Base-by-base conservation (phyloP, 768 basidiomycete species). In the Hygrophorus russula region DNA sequence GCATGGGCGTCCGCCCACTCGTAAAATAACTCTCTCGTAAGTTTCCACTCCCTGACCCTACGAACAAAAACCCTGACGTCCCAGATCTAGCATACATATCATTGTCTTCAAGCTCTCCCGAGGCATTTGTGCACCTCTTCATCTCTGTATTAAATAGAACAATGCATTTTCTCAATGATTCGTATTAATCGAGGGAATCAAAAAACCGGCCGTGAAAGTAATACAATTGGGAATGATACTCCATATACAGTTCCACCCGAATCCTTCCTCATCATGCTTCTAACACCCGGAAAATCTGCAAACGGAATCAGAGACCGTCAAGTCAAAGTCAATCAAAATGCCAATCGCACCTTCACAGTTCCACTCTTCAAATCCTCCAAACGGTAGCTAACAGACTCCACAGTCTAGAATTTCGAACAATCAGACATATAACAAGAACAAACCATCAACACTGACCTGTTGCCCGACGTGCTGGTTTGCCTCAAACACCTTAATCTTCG, bases 291-390 rank as follows among this genome's bases (percentile, higher is more conserved):
- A 39, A 45, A 31, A 45, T 20, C 44, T 44, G 19, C 19, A 27
- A 24, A 6, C 11, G 12, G n/a, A n/a, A 12, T 4, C 19, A 19
- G 12, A n/a, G 24, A 8, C 6, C 4, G 35, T 10, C 18, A 13
- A 36, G 12, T 14, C 1, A 29, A 36, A 7, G 10, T 19, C 32
- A 44, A 4, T 20, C 5, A 5, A 32, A 13, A 7, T 13, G 33
- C 17, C 13, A 11, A 5, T 19, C 37, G 18, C 46, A 89, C 88
- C 75, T 87, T 83, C 34, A 90, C 73, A 18, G 67, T 63, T 9
- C 91, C 91, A 53, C 78, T 85, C 66, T 92, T 92, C 53, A 93
- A 57, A 66, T 93, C 91, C 33, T 93, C 89, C 59, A 91, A 62
- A 44, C 86, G 74, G 65, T 92, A 94, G 53, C 83, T 91, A n/a